Conservation (phyloP, 129 eudicot species). For the Artemisia argyi region DNA sequence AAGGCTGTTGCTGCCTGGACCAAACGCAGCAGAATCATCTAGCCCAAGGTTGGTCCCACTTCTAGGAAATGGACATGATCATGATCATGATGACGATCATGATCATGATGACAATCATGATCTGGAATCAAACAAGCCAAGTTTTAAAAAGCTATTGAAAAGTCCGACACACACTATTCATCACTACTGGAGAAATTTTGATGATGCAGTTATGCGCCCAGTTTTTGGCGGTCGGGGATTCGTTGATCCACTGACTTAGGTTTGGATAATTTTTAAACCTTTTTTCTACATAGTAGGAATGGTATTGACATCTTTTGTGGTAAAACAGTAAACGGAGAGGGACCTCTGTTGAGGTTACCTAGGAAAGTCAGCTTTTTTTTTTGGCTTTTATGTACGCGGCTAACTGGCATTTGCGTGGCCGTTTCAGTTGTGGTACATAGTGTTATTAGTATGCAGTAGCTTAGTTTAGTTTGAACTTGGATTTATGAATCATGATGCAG, state of each 20-base stretch:
- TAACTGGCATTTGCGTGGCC: too few species aligned
- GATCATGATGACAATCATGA: conserved; percentile 4
- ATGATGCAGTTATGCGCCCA: conserved; percentile 60
- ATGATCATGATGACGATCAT: conserved; percentile 16
- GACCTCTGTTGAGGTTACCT: too few species aligned
- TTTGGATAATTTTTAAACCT: not conserved
- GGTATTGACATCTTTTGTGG: too few species aligned
- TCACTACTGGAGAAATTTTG: conserved; percentile 67
- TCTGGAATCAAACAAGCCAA: conserved; percentile 22
- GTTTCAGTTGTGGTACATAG: too few species aligned
- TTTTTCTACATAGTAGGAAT: conserved; percentile 8
- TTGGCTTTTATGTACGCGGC: too few species aligned
- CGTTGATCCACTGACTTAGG: conserved; percentile 25
- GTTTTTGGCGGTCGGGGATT: conserved; percentile 69
- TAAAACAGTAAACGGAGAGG: too few species aligned
- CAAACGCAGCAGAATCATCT: conserved; percentile 39
- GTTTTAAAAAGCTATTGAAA: conserved; percentile 48
- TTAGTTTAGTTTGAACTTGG: too few species aligned
- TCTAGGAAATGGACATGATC: conserved; percentile 29
- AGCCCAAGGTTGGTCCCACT: conserved; percentile 61
- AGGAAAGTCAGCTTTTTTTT: too few species aligned
- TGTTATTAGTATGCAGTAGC: too few species aligned
- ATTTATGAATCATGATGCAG: too few species aligned
- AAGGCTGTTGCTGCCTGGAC: conserved; percentile 40
- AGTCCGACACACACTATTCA: conserved; percentile 62